Conservation (phyloP, 192 early-diverging fungal species). For the Backusella macrospora region DNA sequence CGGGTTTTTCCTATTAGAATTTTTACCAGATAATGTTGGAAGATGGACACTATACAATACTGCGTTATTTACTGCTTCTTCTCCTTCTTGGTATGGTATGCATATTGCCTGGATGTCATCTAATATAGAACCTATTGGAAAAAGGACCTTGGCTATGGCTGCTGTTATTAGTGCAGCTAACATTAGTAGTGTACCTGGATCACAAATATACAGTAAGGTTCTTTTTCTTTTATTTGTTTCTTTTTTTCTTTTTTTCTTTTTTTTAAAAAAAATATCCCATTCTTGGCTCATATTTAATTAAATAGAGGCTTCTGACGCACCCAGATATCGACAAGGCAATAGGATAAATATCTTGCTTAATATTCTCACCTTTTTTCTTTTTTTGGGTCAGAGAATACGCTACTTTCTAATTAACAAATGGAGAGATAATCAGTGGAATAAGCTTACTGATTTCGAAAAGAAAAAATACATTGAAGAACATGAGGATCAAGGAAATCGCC, state of each 20-base stretch:
- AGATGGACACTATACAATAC: constrained; percentile 26
- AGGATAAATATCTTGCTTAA: constrained; percentile 9
- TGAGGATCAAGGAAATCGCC: not conserved
- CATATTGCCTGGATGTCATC: constrained; percentile 33
- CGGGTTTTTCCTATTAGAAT: constrained; percentile 30
- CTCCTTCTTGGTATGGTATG: constrained; percentile 34
- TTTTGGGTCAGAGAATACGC: not conserved
- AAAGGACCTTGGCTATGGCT: constrained; percentile 23
- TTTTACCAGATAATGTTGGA: constrained; percentile 36
- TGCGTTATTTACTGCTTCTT: constrained; percentile 25
- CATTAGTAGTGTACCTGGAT: constrained; percentile 25
- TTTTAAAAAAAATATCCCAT: not conserved
- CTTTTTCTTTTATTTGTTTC: not conserved
- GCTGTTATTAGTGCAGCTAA: constrained; percentile 31
- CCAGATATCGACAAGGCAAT: constrained; percentile 21
- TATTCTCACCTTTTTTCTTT: not conserved
- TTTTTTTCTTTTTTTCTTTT: no score
- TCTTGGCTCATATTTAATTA: not conserved
- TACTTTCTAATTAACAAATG: not conserved
- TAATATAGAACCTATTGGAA: constrained; percentile 27
- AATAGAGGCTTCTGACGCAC: constrained; percentile 28
- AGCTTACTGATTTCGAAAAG: not conserved
- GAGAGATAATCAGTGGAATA: not conserved
- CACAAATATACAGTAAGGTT: constrained; percentile 29
- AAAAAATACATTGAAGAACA: not conserved